Evolutionary conservation across 2,329 filamentous ascomycete species (phyloP).

Genomic region (Periconia sp.): DNA sequence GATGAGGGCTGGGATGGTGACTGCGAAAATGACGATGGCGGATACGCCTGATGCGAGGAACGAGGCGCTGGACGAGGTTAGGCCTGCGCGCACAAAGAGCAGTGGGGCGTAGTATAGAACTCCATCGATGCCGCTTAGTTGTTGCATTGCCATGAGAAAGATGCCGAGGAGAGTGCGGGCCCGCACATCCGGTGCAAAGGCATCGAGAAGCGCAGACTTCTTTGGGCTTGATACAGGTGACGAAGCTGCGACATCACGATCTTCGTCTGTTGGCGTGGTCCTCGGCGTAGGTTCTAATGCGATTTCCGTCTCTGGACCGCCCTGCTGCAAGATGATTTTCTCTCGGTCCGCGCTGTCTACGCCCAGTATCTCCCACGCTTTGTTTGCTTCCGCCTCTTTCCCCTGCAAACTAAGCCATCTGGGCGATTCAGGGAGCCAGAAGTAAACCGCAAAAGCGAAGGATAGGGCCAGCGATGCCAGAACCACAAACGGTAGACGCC

Average conservation of each 20-base stretch:
- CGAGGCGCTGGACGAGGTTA: conserved; percentile 52
- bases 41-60: conserved; percentile 65
- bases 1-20: conserved; percentile 58
- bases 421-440: conserved; percentile 15
- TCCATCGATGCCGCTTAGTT: conserved; percentile 64
- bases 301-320: conserved; percentile 20
- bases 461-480: conserved; percentile 41
- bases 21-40: conserved; percentile 58
- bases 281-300: conserved; percentile 14
- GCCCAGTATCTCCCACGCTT: neutral
- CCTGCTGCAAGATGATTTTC: conserved; percentile 47
- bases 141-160: conserved; percentile 62
- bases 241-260: neutral
- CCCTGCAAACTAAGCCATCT: conserved; percentile 18
- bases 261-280: neutral
- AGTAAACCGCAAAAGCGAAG: neutral
- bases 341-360: conserved; percentile 25
- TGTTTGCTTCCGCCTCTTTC: conserved; percentile 40
- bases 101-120: conserved; percentile 64
- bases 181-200: conserved; percentile 23
- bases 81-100: conserved; percentile 60
- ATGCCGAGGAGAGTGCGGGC: conserved; percentile 46
- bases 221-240: neutral
- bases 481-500: conserved; percentile 59
- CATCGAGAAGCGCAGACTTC: neutral